Percentiles rank a stretch among this genome's conserved stretches.
Evolutionary conservation across 495 filamentous ascomycete species (phyloP).

Genomic region (Aspergillus avenaceus): DNA sequence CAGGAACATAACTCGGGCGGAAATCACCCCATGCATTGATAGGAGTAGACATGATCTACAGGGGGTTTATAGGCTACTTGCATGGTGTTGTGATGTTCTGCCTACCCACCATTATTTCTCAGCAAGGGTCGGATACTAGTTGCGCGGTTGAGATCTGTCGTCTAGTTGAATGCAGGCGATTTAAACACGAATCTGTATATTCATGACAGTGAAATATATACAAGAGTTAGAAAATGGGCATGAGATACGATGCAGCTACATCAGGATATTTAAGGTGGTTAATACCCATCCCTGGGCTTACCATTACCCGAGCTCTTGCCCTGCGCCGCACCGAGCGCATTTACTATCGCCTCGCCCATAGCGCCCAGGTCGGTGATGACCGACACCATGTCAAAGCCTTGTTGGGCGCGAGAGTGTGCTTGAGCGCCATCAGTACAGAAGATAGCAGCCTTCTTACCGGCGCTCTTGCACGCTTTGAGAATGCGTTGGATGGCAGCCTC

Average conservation of each 20-base stretch:
- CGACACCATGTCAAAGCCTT: constrained; percentile 76
- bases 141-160: too few relatives aligned
- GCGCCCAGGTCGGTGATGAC: constrained; percentile 57
- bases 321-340: constrained; percentile 27
- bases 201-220: too few relatives aligned
- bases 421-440: constrained; percentile 66
- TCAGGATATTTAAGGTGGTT: too few relatives aligned
- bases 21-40: too few relatives aligned
- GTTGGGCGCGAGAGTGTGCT: constrained; percentile 56
- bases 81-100: background rate
- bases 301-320: background rate
- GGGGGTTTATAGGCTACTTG: too few relatives aligned
- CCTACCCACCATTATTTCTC: background rate
- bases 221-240: too few relatives aligned
- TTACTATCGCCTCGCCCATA: constrained; percentile 34
- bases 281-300: background rate
- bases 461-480: constrained; percentile 54
- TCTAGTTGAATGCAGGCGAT: too few relatives aligned
- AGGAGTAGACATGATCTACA: too few relatives aligned
- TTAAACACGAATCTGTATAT: too few relatives aligned
- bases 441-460: constrained; percentile 74
- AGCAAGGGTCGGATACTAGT: too few relatives aligned
- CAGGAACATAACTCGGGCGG: too few relatives aligned
- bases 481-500: constrained; percentile 64
- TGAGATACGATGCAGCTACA: too few relatives aligned